Evolutionary conservation across 768 basidiomycete species (phyloP).

Genomic region (Kwoniella botswanensis): DNA sequence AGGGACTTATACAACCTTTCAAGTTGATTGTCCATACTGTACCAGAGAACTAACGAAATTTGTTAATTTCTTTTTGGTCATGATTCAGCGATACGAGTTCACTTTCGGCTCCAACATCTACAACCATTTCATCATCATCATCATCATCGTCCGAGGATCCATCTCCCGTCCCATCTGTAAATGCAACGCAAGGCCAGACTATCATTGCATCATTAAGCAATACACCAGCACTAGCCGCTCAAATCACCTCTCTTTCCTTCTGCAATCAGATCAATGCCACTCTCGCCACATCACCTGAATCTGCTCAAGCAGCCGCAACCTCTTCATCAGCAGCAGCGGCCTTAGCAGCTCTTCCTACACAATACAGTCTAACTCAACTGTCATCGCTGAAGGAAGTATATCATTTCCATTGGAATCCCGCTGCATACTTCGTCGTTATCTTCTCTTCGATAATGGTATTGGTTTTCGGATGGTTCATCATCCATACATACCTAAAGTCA

Average conservation of each 20-base stretch:
- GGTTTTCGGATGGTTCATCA: neutral
- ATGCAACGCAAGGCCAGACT: too few relatives aligned
- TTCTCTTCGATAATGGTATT: constrained; percentile 22
- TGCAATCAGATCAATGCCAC: neutral
- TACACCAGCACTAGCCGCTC: constrained; percentile 2
- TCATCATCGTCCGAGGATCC: too few relatives aligned
- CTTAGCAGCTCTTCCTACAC: constrained; percentile 6
- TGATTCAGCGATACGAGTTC: too few relatives aligned
- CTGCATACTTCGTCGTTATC: constrained; percentile 33
- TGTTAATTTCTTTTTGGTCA: too few relatives aligned
- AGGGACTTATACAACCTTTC: neutral
- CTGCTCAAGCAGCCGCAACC: neutral
- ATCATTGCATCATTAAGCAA: neutral
- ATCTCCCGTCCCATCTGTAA: too few relatives aligned
- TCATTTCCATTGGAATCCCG: constrained; percentile 33
- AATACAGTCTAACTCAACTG: constrained; percentile 24
- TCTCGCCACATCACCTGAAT: constrained; percentile 1
- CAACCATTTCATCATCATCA: too few relatives aligned
- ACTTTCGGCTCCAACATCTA: too few relatives aligned
- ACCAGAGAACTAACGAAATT: too few relatives aligned
- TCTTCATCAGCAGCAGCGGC: constrained; percentile 7
- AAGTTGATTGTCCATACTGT: too few relatives aligned
- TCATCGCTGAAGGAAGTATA: constrained; percentile 20
- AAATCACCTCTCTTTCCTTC: neutral
- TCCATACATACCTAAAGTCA: neutral